Evolutionary conservation across 2,329 filamentous ascomycete genomes (phyloP).

Genomic region (Cercospora sesami): DNA sequence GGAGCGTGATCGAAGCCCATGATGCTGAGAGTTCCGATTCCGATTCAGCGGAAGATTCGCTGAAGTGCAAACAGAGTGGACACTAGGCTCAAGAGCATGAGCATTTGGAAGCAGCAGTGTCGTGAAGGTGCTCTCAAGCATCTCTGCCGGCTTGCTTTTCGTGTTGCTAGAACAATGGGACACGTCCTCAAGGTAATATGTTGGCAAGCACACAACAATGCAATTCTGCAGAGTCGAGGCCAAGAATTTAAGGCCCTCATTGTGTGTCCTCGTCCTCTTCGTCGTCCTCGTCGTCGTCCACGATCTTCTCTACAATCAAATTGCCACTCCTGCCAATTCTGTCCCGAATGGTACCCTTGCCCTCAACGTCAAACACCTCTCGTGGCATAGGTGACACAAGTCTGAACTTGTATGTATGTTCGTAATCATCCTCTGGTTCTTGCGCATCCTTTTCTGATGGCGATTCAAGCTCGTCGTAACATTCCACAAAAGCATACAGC

Average conservation of each 20-base stretch:
- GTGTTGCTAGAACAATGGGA: not conserved
- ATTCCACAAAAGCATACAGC: constrained; percentile 94
- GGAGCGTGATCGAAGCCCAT: not conserved
- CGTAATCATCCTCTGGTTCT: constrained; percentile 64
- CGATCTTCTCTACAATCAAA: constrained; percentile 76
- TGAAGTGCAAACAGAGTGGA: not conserved
- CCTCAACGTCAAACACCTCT: constrained; percentile 71
- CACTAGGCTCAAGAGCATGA: not conserved
- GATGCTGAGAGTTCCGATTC: not conserved
- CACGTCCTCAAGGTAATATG: not conserved
- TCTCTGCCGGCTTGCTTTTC: not conserved
- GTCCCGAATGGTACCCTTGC: constrained; percentile 65
- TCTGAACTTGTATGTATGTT: constrained; percentile 80
- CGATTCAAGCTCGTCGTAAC: constrained; percentile 65
- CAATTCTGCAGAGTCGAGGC: not conserved
- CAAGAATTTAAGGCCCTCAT: not conserved
- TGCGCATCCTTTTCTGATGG: constrained; percentile 42
- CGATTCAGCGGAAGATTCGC: not conserved
- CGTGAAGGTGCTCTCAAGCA: not conserved
- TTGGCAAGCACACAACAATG: not conserved
- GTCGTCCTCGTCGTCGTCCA: constrained; percentile 56
- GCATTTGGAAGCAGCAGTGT: not conserved
- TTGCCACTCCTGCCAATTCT: constrained; percentile 81
- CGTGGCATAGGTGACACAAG: constrained; percentile 85
- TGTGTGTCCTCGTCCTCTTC: constrained; percentile 36